Evolutionary conservation across 1,284 basidiomycete species (phyloP), one percentile per base, ranked within the genome.

Genomic region (Boletus sp.): DNA sequence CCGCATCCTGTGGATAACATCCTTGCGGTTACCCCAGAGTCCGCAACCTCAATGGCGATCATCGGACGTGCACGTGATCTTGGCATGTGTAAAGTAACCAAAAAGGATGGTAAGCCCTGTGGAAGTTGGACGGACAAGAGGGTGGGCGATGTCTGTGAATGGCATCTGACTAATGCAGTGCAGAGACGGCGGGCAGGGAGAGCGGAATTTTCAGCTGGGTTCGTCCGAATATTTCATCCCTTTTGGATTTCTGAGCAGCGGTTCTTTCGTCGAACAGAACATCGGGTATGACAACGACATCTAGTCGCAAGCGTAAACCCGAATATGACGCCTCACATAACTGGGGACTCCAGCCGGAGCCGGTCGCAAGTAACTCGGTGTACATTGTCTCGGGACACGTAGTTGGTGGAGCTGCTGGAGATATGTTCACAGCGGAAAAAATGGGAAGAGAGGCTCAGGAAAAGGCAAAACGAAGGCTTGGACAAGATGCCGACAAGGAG

Each of bases 41-140:
- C 88, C 0, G 88, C 86, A 0, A 83, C 87, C 5, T 90, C 92
- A 4, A 88, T 97, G 51, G 83, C 87, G n/a, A 80, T 93, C 38
- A 88, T 99, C 54, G 97, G 97, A 0, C 84, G 88, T n/a, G 84
- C 94, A 5, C 83, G 83, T 35, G 94, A 98, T 73, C 82, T 98
- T 3, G 92, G 93, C 0, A 87, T 87, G 77, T 99, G 97, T 72
- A 80, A 79, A 3, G 93, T 92, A 8, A 73, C 81, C 46, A 90
- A 88, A 71, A 83, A 85, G 47, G 93, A 97, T 62, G 95, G 95
- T 2, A 88, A 89, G 56, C 71, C 82, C 1, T 98, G 97, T 69
- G 85, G 85, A 14, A 83, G 86, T 50, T 98, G 95, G 95, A 91
- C 89, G 58, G 95, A 98, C 76, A 88, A 87, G 77, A 87, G 86